phyloP scores from a whole-genome alignment of 768 basidiomycete genomes.

The Tricholoma furcatifolium region DNA sequence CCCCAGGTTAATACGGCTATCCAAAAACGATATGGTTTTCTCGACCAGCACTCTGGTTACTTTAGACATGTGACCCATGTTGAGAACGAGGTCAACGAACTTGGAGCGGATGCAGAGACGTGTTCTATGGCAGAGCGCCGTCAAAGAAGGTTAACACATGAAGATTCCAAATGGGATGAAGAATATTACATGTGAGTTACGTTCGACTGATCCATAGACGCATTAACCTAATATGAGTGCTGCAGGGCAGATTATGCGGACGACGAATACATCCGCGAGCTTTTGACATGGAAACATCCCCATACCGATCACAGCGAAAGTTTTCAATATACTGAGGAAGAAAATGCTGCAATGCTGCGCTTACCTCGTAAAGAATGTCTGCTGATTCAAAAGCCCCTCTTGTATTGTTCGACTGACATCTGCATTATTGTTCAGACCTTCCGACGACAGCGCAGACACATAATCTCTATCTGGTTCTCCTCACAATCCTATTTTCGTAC shows the following conservation, averaged over 20 bases:
- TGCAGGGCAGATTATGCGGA: conserved; percentile 80
- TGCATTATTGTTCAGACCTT: conserved; percentile 48
- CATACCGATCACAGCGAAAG: conserved; percentile 28
- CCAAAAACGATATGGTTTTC: conserved; percentile 69
- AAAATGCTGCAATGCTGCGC: conserved; percentile 64
- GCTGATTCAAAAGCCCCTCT: conserved; percentile 13
- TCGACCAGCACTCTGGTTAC: conserved; percentile 73
- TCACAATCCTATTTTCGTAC: conserved; percentile 76
- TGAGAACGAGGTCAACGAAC: conserved; percentile 82
- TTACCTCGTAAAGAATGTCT: conserved; percentile 55
- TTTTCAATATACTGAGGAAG: conserved; percentile 66
- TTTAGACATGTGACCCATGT: conserved; percentile 70
- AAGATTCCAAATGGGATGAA: conserved; percentile 79
- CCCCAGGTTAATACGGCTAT: conserved; percentile 37
- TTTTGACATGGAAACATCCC: conserved; percentile 68
- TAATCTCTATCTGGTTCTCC: conserved; percentile 64
- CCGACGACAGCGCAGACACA: conserved; percentile 53
- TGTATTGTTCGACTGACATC: neutral
- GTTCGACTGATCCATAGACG: neutral
- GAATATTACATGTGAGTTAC: conserved; percentile 76
- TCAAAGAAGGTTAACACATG: conserved; percentile 51
- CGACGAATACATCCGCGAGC: conserved; percentile 70
- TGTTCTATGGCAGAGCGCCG: conserved; percentile 52
- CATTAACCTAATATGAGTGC: neutral
- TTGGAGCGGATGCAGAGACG: conserved; percentile 66